Percentiles rank a stretch among this genome's conserved stretches.
These are phyloP conservation scores for Puccinellia tenuiflora DNA, from an alignment of 176 grass and related monocot species.

Conservation along the genomic window DNA sequence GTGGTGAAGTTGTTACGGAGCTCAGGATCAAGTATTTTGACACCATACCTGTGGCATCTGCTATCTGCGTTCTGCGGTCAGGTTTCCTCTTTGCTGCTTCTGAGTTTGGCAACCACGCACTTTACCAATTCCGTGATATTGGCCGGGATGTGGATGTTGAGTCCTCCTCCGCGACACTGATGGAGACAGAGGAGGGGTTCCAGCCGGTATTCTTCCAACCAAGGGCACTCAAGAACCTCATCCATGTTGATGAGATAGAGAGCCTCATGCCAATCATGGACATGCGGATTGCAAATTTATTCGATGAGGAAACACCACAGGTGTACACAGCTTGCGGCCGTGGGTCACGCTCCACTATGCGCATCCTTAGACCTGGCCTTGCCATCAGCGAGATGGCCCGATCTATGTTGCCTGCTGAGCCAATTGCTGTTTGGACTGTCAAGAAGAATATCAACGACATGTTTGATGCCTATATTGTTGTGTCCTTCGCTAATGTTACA, in stretches of 20 bases:
- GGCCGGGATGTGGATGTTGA: constrained; percentile 85
- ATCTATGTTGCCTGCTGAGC: constrained; percentile 78
- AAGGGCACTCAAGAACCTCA: constrained; percentile 76
- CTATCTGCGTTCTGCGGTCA: constrained; percentile 67
- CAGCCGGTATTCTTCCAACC: constrained; percentile 94
- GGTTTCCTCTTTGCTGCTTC: constrained; percentile 86
- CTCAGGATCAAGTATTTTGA: constrained; percentile 99
- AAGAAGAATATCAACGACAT: constrained; percentile 95
- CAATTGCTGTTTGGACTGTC: constrained; percentile 97
- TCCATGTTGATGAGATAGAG: constrained; percentile 62
- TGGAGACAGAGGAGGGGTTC: constrained; percentile 97
- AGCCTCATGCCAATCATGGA: constrained; percentile 98
- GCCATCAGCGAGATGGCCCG: constrained; percentile 95
- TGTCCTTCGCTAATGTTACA: constrained; percentile 88
- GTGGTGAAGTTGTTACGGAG: constrained; percentile 59
- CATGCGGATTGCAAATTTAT: constrained; percentile 83
- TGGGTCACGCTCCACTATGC: constrained; percentile 71
- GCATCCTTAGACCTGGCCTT: constrained; percentile 89
- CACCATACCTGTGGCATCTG: constrained; percentile 80
- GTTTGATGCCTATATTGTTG: constrained; percentile 97
- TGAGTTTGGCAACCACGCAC: constrained; percentile 82
- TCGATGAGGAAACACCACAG: constrained; percentile 97
- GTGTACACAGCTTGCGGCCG: constrained; percentile 79
- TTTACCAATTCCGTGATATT: constrained; percentile 93
- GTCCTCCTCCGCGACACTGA: constrained; percentile 80